A percentile compares a stretch with the other conserved stretches of the same genome.
phyloP scores from a whole-genome alignment of 2,329 filamentous ascomycete species.

The Fusarium haematococcum region DNA sequence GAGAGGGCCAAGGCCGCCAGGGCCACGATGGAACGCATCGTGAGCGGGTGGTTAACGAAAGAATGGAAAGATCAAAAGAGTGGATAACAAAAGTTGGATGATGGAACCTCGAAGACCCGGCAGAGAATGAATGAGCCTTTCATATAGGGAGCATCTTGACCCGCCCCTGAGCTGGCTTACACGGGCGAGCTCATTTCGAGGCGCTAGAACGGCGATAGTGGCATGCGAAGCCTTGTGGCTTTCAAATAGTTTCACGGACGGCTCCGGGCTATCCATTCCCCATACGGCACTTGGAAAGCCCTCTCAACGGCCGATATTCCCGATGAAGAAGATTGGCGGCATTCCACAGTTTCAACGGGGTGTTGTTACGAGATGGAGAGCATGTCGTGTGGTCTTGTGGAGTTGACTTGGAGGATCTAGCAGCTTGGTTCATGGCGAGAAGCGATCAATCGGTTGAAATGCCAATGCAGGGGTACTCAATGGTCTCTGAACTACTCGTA shows the following conservation, averaged over 20 bases:
- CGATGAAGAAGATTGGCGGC: not conserved
- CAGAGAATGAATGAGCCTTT: not conserved
- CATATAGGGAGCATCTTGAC: not conserved
- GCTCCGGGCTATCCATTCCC: not conserved
- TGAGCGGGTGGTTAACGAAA: not conserved
- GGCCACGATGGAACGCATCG: constrained; percentile 17
- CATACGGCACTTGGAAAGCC: not conserved
- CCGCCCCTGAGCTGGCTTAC: constrained; percentile 2
- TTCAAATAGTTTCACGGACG: not conserved
- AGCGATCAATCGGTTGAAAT: not conserved
- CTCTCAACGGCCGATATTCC: not conserved
- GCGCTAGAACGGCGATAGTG: constrained; percentile 1
- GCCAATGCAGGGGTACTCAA: not conserved
- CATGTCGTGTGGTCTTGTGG: not conserved
- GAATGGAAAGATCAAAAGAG: not conserved
- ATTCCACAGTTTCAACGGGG: not conserved
- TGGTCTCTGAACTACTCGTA: not conserved
- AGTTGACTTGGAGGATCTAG: not conserved
- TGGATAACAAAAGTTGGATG: not conserved
- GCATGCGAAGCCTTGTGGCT: constrained; percentile 4
- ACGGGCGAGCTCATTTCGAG: not conserved
- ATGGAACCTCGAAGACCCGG: not conserved
- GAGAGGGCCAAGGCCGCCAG: constrained; percentile 13
- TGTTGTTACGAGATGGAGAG: not conserved
- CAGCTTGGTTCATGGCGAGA: not conserved